Percentiles rank a stretch among this genome's conserved stretches.
phyloP scores from a whole-genome alignment of 768 basidiomycete genomes.

The Suillus fuscotomentosus region DNA sequence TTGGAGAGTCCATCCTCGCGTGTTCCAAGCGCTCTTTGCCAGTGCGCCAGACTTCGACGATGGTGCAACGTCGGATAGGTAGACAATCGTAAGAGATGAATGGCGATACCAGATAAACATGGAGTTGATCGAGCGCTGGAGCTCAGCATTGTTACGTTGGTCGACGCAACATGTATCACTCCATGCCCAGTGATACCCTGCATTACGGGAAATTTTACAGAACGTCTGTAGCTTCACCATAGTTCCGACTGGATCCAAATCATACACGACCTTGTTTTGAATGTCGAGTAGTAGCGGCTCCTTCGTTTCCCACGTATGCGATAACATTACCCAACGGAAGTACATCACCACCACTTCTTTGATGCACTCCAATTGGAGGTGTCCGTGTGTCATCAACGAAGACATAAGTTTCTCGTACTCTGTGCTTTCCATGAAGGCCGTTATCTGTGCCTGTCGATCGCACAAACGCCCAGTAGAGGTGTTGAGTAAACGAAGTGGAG shows the following conservation, averaged over 20 bases:
- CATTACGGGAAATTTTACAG: not conserved
- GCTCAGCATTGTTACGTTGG: not conserved
- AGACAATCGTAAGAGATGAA: constrained; percentile 7
- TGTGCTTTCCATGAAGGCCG: not conserved
- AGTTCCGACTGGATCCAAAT: not conserved
- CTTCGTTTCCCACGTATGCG: not conserved
- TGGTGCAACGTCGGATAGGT: not conserved
- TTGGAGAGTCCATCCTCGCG: constrained; percentile 28
- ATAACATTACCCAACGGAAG: constrained; percentile 1
- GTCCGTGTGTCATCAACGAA: not conserved
- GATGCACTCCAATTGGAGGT: not conserved
- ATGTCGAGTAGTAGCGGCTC: not conserved
- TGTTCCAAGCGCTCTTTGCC: constrained; percentile 15
- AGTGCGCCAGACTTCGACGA: not conserved
- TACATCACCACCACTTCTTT: not conserved
- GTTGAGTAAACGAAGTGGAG: not conserved
- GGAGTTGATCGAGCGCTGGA: constrained; percentile 4
- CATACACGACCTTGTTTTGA: not conserved
- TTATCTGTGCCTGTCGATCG: not conserved
- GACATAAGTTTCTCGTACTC: not conserved
- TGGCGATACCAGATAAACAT: constrained; percentile 16
- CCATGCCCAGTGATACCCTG: not conserved
- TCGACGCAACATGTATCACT: not conserved
- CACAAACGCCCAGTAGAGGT: not conserved
- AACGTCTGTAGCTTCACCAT: not conserved